Base-by-base conservation (phyloP, 345 rosid species). In the Pistacia atlantica region DNA sequence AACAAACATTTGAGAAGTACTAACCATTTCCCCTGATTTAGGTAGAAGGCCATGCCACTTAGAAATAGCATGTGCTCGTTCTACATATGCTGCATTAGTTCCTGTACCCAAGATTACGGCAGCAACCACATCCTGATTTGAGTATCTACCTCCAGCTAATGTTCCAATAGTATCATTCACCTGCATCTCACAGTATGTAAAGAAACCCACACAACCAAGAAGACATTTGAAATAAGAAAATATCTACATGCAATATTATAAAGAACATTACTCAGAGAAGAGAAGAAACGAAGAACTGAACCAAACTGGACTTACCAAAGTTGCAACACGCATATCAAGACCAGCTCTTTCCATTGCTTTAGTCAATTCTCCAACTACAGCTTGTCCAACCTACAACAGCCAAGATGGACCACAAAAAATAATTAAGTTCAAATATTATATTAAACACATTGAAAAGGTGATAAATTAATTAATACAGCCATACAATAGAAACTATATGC, bases 101-200 rank as follows among this genome's bases (percentile, higher is more conserved):
- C 98, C 97, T 4, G 97, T 95, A 54, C 98, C 98, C 84, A 95
- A 84, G 56, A 95, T 93, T 25, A 95, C 97, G 76, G 95, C 98
- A 38, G 91, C 97, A 56, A 84, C 66, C 16, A 88, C 97, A 85
- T 93, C 94, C 5, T 72, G 87, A 75, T 89, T 81, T 55, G 81
- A 35, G 84, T 89, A 95, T 80, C 97, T 88, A 71, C 98, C 98
- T 61, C 97, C 95, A 46, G 97, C 97, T 78, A 95, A 83, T 70
- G 98, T 93, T 72, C 97, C 98, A 58, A 95, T 85, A 4, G 97
- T 89, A 77, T 95, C 98, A 77, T 95, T 95, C 25, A 94, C 95
- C 98, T 94, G 64, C 79, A 81, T 73, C 67, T 11, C 55, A 18
- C 20, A 62, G 35, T 67, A 69, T 65, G 35, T 20, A 59, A 69